Evolutionary conservation across 257 asterid species (phyloP), one percentile per base, ranked within the genome.

Genomic region (Plectranthus barbatus): DNA sequence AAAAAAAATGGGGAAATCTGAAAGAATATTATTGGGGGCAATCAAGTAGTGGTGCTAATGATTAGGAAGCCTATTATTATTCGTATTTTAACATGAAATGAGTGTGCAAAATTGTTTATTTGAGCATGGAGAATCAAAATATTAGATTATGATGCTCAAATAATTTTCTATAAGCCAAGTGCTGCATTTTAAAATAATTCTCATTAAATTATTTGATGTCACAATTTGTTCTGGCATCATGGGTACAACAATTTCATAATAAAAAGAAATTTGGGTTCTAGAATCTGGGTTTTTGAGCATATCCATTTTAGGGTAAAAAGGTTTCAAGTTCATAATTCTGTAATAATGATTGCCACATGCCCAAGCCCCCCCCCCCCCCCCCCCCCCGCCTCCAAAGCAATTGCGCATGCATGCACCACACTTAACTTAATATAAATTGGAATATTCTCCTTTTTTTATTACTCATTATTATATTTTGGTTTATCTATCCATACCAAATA

Each of bases 1-100:
- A n/a, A n/a, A n/a, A n/a, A n/a, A n/a, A n/a, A 40, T 21, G 41
- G 62, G 9, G 40, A 31, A 11, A 31, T 33, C 21, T 37, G 23
- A 54, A 45, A 45, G 45, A 39, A 71, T 70, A 34, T 33, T 66
- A 2, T 46, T 24, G 15, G 64, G 71, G 14, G 50, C 76, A 69
- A 70, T 56, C 54, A 59, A 56, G 70, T 77, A 34, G 78, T 61
- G 73, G 55, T 60, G 53, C 83, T 71, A 80, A 83, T 83, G 80
- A 85, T 83, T 77, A 62, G 75, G 42, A 39, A 60, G 48, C 64
- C 77, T 34, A 78, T 69, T 63, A 82, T 66, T 66, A 64, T 75
- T 78, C 70, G 74, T 42, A 52, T 19, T 50, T 60, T 7, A 18
- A 18, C 40, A n/a, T 29, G 14, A 2, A 46, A 62, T 64, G 17